Evolutionary conservation across 1,284 basidiomycete genomes (phyloP).

Genomic region (Melampsora americana): DNA sequence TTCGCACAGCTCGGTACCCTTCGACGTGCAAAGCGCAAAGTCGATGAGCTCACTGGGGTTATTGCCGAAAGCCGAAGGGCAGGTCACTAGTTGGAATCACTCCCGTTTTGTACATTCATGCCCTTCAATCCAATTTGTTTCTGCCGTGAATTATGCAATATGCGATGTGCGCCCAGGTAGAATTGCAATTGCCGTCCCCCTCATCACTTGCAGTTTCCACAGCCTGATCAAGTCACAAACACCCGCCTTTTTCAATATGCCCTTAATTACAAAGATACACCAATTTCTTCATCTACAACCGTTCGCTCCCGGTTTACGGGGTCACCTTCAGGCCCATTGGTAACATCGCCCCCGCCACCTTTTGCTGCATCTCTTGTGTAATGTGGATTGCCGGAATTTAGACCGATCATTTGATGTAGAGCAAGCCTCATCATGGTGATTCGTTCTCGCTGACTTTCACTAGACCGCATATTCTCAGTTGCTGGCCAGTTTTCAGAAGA

Average conservation of each 20-base stretch:
- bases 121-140: background rate
- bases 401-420: background rate
- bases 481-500: background rate
- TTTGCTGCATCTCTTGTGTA: background rate
- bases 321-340: too few relatives aligned
- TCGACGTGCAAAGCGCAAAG: constrained; percentile 92
- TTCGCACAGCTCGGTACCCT: constrained; percentile 78
- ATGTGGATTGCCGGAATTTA: background rate
- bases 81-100: constrained; percentile 26
- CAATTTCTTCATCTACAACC: too few relatives aligned
- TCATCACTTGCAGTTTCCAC: background rate
- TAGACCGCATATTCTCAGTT: background rate
- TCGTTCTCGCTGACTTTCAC: constrained; percentile 1
- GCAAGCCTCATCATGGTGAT: background rate
- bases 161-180: background rate
- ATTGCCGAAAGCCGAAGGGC: constrained; percentile 83
- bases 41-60: constrained; percentile 84
- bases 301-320: too few relatives aligned
- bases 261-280: too few relatives aligned
- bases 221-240: background rate
- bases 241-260: too few relatives aligned
- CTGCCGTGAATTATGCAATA: background rate
- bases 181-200: background rate
- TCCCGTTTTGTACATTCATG: constrained; percentile 1
- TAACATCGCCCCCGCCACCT: background rate